Evolutionary conservation across 768 basidiomycete species (phyloP).

Genomic region (Mycena floridula): DNA sequence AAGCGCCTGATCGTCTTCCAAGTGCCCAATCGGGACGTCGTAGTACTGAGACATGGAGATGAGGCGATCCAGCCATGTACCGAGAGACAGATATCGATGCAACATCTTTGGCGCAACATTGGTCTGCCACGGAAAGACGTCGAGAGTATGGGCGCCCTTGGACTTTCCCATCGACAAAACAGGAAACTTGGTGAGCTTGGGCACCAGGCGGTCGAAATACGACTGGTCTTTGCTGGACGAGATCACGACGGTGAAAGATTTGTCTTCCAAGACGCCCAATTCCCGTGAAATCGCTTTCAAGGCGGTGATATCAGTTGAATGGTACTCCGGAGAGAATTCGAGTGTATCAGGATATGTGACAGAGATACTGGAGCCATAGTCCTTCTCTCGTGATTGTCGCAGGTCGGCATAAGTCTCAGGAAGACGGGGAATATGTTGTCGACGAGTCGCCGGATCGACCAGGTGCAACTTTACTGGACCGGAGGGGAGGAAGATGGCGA

Average conservation of each 20-base stretch:
- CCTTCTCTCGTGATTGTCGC: constrained; percentile 40
- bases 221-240: constrained; percentile 81
- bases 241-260: constrained; percentile 70
- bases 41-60: constrained; percentile 83
- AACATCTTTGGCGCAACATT: constrained; percentile 82
- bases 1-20: constrained; percentile 88
- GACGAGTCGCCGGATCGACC: constrained; percentile 84
- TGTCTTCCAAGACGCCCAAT: constrained; percentile 66
- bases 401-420: constrained; percentile 66
- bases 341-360: constrained; percentile 59
- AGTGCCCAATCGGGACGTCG: constrained; percentile 88
- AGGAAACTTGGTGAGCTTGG: constrained; percentile 79
- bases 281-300: constrained; percentile 86
- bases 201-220: constrained; percentile 72
- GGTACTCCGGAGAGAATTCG: constrained; percentile 67
- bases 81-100: constrained; percentile 71
- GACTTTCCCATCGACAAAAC: constrained; percentile 81
- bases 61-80: constrained; percentile 74
- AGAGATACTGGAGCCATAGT: constrained; percentile 35
- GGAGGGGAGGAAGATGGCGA: constrained; percentile 77
- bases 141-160: constrained; percentile 66
- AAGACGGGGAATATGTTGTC: constrained; percentile 78
- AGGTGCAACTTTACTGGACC: constrained; percentile 74
- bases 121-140: constrained; percentile 86
- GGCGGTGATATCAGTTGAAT: constrained; percentile 72